Conservation (phyloP, 148 eudicot species). For the Nyssa sinensis region DNA sequence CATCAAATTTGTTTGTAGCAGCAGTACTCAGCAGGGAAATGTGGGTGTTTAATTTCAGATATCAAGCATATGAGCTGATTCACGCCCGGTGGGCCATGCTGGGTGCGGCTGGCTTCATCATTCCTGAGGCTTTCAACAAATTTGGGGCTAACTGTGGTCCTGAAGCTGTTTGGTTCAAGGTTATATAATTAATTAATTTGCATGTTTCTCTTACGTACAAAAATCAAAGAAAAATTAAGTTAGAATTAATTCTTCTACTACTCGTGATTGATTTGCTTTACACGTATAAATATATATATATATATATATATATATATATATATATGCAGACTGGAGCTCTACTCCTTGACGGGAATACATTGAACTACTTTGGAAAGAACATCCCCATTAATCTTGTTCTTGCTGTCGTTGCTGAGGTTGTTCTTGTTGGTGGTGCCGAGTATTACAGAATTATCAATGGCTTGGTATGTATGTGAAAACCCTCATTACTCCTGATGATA, state of each 20-base stretch:
- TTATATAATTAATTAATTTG: background rate
- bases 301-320: background rate
- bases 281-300: no score
- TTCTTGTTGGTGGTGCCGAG: slow-evolving; percentile 96
- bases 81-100: slow-evolving; percentile 99
- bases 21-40: background rate
- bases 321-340: slow-evolving; percentile 84
- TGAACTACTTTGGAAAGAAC: slow-evolving; percentile 93
- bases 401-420: slow-evolving; percentile 87
- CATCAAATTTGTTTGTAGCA: background rate
- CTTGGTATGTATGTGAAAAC: slow-evolving; percentile 64
- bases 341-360: slow-evolving; percentile 87
- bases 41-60: slow-evolving; percentile 38
- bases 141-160: slow-evolving; percentile 98
- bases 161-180: slow-evolving; percentile 99
- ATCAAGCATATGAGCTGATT: slow-evolving; percentile 85
- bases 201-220: no score
- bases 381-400: slow-evolving; percentile 78
- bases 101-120: slow-evolving; percentile 93
- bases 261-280: no score
- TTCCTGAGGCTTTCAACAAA: slow-evolving; percentile 99
- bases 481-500: no score
- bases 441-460: slow-evolving; percentile 94
- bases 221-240: background rate
- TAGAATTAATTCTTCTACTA: background rate